phyloP scores from a whole-genome alignment of 768 basidiomycete species.

The Xerocomellus amylosporus region DNA sequence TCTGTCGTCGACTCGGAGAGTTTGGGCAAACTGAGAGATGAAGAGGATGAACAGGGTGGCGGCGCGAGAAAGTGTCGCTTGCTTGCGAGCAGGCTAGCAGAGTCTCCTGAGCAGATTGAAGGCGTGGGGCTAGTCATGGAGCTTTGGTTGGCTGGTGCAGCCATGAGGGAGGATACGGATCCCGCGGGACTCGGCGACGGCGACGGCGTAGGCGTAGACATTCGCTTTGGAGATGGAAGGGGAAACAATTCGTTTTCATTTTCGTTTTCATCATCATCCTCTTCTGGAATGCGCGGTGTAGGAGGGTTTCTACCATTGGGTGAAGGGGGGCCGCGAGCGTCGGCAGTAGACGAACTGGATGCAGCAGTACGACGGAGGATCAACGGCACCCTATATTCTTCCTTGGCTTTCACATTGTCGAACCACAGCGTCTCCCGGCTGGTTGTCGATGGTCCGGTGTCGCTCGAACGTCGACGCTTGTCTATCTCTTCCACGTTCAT shows the following conservation, averaged over 20 bases:
- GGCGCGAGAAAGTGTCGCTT: constrained; percentile 20
- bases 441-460: constrained; percentile 17
- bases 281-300: constrained; percentile 33
- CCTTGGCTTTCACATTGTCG: background rate
- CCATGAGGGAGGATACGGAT: constrained; percentile 28
- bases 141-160: background rate
- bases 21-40: constrained; percentile 25
- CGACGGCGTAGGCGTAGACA: constrained; percentile 49
- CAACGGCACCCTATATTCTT: background rate
- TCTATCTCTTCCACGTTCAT: constrained; percentile 67
- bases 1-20: constrained; percentile 12
- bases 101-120: constrained; percentile 21
- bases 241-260: constrained; percentile 54
- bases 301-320: constrained; percentile 10
- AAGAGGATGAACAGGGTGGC: constrained; percentile 23
- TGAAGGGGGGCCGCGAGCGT: constrained; percentile 7
- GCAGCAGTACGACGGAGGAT: background rate
- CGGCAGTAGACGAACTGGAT: background rate
- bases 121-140: constrained; percentile 6
- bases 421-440: background rate
- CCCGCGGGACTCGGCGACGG: constrained; percentile 34
- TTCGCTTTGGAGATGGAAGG: constrained; percentile 56
- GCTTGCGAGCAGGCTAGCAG: background rate
- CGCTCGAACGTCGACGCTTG: constrained; percentile 49
- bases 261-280: constrained; percentile 46